Evolutionary conservation across 208 protist species (phyloP).

Genomic region (Wallacemonas rigidus): DNA sequence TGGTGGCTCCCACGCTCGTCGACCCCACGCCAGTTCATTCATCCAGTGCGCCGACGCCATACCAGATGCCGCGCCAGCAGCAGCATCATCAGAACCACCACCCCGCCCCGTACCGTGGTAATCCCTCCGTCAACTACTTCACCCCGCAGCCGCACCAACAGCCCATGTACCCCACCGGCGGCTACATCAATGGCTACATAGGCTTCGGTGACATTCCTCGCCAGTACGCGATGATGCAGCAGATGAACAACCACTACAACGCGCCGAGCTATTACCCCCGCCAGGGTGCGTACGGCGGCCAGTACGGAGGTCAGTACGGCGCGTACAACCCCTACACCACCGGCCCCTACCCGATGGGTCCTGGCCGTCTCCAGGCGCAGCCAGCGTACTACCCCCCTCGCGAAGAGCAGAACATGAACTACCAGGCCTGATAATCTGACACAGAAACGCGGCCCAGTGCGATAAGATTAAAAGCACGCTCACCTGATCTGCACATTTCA

Average conservation of each 20-base stretch:
- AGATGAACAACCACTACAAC: slow-evolving; percentile 35
- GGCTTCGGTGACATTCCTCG: slow-evolving; percentile 16
- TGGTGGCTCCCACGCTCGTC: background rate
- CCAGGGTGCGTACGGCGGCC: slow-evolving; percentile 22
- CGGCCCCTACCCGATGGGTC: slow-evolving; percentile 20
- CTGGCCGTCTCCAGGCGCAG: slow-evolving; percentile 36
- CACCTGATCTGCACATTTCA: too few species aligned
- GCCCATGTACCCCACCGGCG: background rate
- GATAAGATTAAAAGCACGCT: too few species aligned
- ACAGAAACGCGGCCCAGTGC: background rate
- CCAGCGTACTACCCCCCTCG: slow-evolving; percentile 51
- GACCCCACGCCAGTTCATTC: background rate
- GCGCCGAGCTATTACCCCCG: slow-evolving; percentile 29
- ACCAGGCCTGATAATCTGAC: slow-evolving; percentile 6
- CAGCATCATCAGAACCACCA: slow-evolving; percentile 25
- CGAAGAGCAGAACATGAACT: slow-evolving; percentile 27
- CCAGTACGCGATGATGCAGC: slow-evolving; percentile 22
- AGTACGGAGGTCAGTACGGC: slow-evolving; percentile 15
- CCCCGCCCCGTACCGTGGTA: slow-evolving; percentile 15
- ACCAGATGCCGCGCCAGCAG: slow-evolving; percentile 15
- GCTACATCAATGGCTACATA: slow-evolving; percentile 4
- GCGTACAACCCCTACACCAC: slow-evolving; percentile 3
- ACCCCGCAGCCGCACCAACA: slow-evolving; percentile 20
- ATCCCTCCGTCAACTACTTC: slow-evolving; percentile 22
- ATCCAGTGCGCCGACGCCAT: slow-evolving; percentile 8